A percentile compares a stretch with the other conserved stretches of the same genome.
Evolutionary conservation across 2,329 filamentous ascomycete genomes (phyloP).

Genomic region (Aspergillus neotritici): DNA sequence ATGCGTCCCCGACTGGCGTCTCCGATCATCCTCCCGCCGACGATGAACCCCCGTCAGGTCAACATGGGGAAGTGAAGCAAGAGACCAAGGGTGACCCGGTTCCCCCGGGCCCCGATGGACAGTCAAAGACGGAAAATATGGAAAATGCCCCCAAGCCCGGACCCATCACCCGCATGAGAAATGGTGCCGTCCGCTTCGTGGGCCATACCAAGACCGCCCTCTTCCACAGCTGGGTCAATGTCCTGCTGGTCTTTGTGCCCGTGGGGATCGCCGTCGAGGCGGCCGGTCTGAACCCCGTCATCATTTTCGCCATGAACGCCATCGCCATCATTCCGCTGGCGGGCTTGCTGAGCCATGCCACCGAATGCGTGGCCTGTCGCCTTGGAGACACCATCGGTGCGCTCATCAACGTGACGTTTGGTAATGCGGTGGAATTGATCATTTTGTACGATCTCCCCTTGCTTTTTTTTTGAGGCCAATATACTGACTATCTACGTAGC

Average conservation of each 20-base stretch:
- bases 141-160: conserved; percentile 18
- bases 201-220: conserved; percentile 31
- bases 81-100: conserved; percentile 11
- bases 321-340: conserved; percentile 71
- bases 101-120: conserved; percentile 8
- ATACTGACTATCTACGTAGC: conserved; percentile 28
- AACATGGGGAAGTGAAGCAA: conserved; percentile 29
- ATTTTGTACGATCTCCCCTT: conserved; percentile 52
- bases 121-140: conserved; percentile 10
- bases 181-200: conserved; percentile 28
- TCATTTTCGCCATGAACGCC: conserved; percentile 69
- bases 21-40: background rate
- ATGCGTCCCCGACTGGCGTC: background rate
- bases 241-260: conserved; percentile 40
- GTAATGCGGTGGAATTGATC: conserved; percentile 73
- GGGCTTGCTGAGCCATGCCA: conserved; percentile 65
- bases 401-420: conserved; percentile 70
- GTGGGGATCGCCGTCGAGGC: conserved; percentile 37
- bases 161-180: conserved; percentile 24
- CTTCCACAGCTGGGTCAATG: conserved; percentile 40
- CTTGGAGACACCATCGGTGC: conserved; percentile 69
- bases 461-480: conserved; percentile 11
- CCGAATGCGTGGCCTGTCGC: conserved; percentile 66
- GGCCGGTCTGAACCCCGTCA: conserved; percentile 48
- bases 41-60: conserved; percentile 7